Conservation (phyloP, 208 protist genomes). For the Acanthamoeba triangularis region DNA sequence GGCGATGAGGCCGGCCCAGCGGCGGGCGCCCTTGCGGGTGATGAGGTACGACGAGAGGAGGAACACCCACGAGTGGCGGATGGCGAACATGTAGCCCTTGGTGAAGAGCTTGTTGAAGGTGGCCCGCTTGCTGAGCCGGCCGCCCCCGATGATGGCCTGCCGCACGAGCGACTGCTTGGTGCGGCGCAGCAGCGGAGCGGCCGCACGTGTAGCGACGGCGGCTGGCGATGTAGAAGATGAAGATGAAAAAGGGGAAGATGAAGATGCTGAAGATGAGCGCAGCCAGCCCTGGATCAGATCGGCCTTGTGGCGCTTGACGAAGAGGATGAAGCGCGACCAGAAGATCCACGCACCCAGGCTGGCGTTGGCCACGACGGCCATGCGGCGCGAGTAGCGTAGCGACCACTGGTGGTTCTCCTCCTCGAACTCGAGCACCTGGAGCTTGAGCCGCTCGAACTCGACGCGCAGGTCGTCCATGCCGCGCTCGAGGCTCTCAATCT, state of each 20-base stretch:
- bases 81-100: conserved; percentile 5
- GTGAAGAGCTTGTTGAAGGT: conserved; percentile 35
- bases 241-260: not conserved
- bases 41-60: conserved; percentile 38
- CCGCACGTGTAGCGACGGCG: not conserved
- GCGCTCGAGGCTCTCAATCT: not conserved
- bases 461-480: conserved; percentile 6
- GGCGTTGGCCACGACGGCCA: conserved; percentile 50
- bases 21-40: not conserved
- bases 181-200: conserved; percentile 12
- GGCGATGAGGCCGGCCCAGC: conserved; percentile 10
- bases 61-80: conserved; percentile 35
- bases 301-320: conserved; percentile 48
- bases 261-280: not conserved
- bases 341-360: conserved; percentile 18
- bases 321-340: conserved; percentile 52
- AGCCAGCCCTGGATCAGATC: conserved; percentile 46
- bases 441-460: conserved; percentile 31
- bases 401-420: conserved; percentile 58
- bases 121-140: not conserved
- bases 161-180: conserved; percentile 18
- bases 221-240: not conserved
- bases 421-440: conserved; percentile 48
- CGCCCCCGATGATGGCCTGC: conserved; percentile 23
- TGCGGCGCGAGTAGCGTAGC: conserved; percentile 16